Percentiles rank a stretch among this genome's conserved stretches.
phyloP scores from a whole-genome alignment of 139 green algal species.

The Closterium sp. region DNA sequence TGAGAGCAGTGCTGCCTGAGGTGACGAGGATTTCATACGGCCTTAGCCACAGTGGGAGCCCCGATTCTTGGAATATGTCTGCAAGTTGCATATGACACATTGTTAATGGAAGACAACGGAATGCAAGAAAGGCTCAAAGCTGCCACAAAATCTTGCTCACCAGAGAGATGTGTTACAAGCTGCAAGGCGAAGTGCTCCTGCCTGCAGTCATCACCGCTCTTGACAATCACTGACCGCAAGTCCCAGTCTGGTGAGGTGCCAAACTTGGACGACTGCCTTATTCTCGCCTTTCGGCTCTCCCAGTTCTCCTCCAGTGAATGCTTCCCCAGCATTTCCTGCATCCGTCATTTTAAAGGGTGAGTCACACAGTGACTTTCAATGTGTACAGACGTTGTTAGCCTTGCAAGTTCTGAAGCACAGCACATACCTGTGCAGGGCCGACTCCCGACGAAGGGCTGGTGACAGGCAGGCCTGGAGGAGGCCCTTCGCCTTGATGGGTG shows the following conservation, averaged over 20 bases:
- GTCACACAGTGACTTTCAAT: neutral
- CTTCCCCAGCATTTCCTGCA: slow-evolving; percentile 13
- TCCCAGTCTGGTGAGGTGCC: slow-evolving; percentile 79
- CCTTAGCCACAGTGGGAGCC: slow-evolving; percentile 83
- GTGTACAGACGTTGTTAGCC: neutral
- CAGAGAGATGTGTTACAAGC: slow-evolving; percentile 78
- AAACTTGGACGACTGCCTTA: slow-evolving; percentile 73
- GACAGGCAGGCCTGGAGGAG: neutral
- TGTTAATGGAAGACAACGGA: neutral
- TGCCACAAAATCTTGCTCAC: slow-evolving; percentile 7
- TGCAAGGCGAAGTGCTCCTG: slow-evolving; percentile 96
- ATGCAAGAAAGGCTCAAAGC: neutral
- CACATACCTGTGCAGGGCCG: neutral
- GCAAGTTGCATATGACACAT: neutral
- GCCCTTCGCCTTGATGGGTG: neutral
- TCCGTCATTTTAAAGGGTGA: neutral
- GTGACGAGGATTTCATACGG: slow-evolving; percentile 93
- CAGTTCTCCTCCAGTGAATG: slow-evolving; percentile 70
- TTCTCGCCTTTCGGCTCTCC: slow-evolving; percentile 54
- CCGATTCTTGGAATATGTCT: slow-evolving; percentile 80
- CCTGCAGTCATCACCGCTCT: slow-evolving; percentile 94
- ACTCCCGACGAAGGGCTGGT: slow-evolving; percentile 22
- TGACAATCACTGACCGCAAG: slow-evolving; percentile 91
- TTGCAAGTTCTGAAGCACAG: neutral
- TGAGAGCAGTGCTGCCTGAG: slow-evolving; percentile 85